Conservation (phyloP, 2,329 filamentous ascomycete genomes). For the Zymoseptoria passerinii region DNA sequence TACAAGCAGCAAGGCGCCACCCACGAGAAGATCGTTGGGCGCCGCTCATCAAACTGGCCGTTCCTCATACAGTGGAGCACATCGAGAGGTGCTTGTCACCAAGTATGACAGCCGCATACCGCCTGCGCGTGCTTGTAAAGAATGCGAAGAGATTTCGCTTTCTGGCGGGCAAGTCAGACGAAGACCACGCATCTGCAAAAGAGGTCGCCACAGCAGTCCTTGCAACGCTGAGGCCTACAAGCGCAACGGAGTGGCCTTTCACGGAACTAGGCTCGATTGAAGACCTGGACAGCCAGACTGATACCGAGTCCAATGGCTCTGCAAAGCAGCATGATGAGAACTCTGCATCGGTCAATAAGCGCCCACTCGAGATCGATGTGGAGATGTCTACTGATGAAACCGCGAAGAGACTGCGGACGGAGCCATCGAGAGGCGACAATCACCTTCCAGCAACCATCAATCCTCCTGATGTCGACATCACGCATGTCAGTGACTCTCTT, state of each 20-base stretch:
- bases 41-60: conserved; percentile 32
- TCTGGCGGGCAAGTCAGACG: conserved; percentile 29
- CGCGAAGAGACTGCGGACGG: conserved; percentile 21
- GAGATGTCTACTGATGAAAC: conserved; percentile 3
- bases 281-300: conserved; percentile 28
- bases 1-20: conserved; percentile 8
- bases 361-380: conserved; percentile 7
- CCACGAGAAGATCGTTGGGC: conserved; percentile 9
- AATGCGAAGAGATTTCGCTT: conserved; percentile 24
- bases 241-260: conserved; percentile 21
- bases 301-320: conserved; percentile 19
- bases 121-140: conserved; percentile 31
- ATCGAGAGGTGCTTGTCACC: conserved; percentile 34
- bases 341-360: conserved; percentile 11
- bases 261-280: conserved; percentile 19
- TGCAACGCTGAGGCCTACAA: conserved; percentile 13
- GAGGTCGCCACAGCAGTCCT: conserved; percentile 20
- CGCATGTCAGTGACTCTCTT: conserved; percentile 37
- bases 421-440: conserved; percentile 3
- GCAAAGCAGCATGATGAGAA: background rate
- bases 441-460: conserved; percentile 24
- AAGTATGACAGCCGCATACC: conserved; percentile 18
- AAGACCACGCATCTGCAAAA: conserved; percentile 14
- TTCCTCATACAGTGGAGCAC: conserved; percentile 37
- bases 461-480: conserved; percentile 30